Base-by-base conservation (phyloP, 2,329 filamentous ascomycete genomes). In the Fusarium sublunatum region DNA sequence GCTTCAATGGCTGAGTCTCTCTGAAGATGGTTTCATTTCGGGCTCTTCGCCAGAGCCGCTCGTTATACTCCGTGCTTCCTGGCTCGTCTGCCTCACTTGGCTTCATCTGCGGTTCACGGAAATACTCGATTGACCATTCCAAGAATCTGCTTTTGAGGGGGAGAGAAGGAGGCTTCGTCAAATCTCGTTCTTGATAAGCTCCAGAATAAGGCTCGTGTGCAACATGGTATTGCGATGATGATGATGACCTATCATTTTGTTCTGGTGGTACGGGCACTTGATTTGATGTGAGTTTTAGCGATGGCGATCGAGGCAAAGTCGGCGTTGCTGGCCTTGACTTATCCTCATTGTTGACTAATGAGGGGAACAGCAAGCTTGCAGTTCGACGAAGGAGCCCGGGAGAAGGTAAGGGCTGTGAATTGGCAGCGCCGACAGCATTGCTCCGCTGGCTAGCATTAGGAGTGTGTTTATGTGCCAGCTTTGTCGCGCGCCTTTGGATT, bases 91-190 rank as follows among this genome's bases (percentile, higher is more conserved):
- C 91, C 74, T 99, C 95, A 55, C 91, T 93, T 4, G 92, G 90
- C 73, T 95, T 96, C 95, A 99, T 98, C 77, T 99, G 95, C 29
- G 95, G 95, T 75, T 98, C 93, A 28, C 93, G 91, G 83, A 98
- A 99, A 75, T 99, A 98, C 76, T 94, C 94, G 40, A 95, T 93
- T 5, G 93, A 97, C 93, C 94, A 99, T 64, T 97, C 92, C 62
- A 97, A 83, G 76, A 98, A 96, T 8, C 85, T 88, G 74, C 93
- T 97, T 58, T 85, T 85, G 15, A 99, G 76, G 2, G 95, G 95
- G 26, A 98, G 83, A 11, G 76, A 77, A 2, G 91, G 89, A 9
- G 81, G 69, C 49, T 86, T 80, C 1, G 83, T 80, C 28, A 86
- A 74, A 58, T 88, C 83, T 55, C 89, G 86, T 46, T 86, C 81